Evolutionary conservation across 371 early-diverging fungal genomes (phyloP), one percentile per base, ranked within the genome.

Genomic region (Mucor sp.): DNA sequence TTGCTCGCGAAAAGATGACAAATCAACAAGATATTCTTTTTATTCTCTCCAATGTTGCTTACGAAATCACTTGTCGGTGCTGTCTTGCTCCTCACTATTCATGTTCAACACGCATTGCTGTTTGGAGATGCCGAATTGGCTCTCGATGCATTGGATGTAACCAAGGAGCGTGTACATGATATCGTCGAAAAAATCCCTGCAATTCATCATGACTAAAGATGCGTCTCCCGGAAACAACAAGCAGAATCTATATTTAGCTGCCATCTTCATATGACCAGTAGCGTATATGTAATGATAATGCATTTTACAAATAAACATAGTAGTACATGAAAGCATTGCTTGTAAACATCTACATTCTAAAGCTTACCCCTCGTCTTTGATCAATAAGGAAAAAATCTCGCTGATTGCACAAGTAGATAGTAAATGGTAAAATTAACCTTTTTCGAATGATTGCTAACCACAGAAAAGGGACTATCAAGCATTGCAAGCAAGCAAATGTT

Each of bases 181-280:
- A 32, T 67, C 5, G 32, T 41, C 12, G 19, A 62, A 33, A 67
- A 62, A 19, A 17, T 61, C 4, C 67, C 67, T 41, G 37, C 67
- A 11, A 44, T 67, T 55, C 58, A 65, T 47, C 57, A 58, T 32
- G 19, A 32, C 12, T 57, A n/a, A 27, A 41, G 41, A 14, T 12
- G 4, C 15, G 5, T 15, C 6, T 53, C 9, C 27, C 27, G 53
- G 27, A 14, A 53, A 53, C 21, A 47, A 53, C 14, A 12, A 53
- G 27, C 1, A 53, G 27, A 47, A 47, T 21, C 47, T 47, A 19
- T 21, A 47, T 47, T 9, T 47, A 47, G 47, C 8, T 6, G 23
- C 9, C 21, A 11, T 21, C 21, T 47, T 25, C 25, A 14, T 50
- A 41, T 41, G 41, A 41, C 17, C 41, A 17, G 41, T 17, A 35